Base-by-base conservation (phyloP, 805 yeast genomes). In the Babjeviella inositovora region DNA sequence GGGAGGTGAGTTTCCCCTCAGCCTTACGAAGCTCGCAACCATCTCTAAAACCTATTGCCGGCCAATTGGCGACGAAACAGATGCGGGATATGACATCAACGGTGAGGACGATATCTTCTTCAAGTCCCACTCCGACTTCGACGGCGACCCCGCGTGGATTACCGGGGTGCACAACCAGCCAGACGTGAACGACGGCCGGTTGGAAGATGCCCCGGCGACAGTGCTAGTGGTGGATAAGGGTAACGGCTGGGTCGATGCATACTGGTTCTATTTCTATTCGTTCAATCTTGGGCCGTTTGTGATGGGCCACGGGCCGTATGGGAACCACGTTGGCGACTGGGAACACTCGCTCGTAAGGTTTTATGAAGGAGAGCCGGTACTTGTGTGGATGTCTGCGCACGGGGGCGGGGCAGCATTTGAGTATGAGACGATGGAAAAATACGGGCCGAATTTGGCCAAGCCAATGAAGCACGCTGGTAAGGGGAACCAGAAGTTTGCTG, bases 261-360 rank as follows among this genome's bases (percentile, higher is more conserved):
- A 67, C 43, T 87, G 97, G 96, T 90, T 87, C 45, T 85, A 81
- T 41, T 87, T 87, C 41, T 87, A 90, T 43, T 75, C 93, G 2
- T 87, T 87, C 54, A 87, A 87, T 42, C 54, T 80, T 32, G 98
- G 98, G 0, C 96, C 98, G 0, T 87, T 73, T 49, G 96, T 87
- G 7, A 84, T 87, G 96, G 97, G 97, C 3, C 64, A 67, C 17
- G 98, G 98, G 0, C 98, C 98, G 0, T 90, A 76, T 54, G 98
- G 98, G 0, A 79, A 87, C 43, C 98, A 87, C 41, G 70, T 90
- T 16, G 98, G 97, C 5, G 98, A 87, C 51, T 87, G 98, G 98
- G 98, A 87, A 37, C 98, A 87, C 45, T 70, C 92, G 1, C 50
- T 87, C 17, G 87, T 84, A 8, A 57, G 98, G 13, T 87, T 81